phyloP scores from a whole-genome alignment of 495 filamentous ascomycete genomes.

The Sordaria brevicollis region DNA sequence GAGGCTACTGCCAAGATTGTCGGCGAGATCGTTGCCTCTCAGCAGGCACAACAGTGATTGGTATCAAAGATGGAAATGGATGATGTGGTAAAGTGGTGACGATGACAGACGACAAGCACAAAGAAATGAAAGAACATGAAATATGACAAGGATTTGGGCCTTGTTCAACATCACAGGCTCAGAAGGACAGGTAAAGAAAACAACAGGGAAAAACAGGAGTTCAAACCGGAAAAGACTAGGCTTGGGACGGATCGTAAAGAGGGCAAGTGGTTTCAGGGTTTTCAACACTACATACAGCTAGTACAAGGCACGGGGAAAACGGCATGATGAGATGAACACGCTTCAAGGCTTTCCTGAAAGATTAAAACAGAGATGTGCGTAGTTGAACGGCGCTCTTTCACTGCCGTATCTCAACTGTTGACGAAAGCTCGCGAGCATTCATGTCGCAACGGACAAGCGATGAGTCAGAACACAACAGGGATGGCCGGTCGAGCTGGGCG shows the following conservation, averaged over 20 bases:
- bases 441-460: not conserved
- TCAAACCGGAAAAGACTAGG: not conserved
- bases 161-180: not conserved
- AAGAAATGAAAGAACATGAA: not conserved
- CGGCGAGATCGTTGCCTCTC: conserved; percentile 20
- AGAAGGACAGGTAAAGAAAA: not conserved
- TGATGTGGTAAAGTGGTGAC: not conserved
- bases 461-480: not conserved
- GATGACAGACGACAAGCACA: not conserved
- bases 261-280: not conserved
- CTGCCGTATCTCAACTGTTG: not conserved
- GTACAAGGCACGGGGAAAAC: not conserved
- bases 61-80: not conserved
- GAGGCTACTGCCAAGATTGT: conserved; percentile 51
- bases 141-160: not conserved
- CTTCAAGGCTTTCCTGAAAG: not conserved
- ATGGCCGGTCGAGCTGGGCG: not conserved
- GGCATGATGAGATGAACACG: not conserved
- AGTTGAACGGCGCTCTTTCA: not conserved
- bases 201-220: not conserved
- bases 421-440: not conserved
- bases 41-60: not conserved
- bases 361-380: not conserved
- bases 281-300: not conserved
- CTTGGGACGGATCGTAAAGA: not conserved